Conservation (phyloP, 2,329 filamentous ascomycete species). For the Ophiostoma populinum region DNA sequence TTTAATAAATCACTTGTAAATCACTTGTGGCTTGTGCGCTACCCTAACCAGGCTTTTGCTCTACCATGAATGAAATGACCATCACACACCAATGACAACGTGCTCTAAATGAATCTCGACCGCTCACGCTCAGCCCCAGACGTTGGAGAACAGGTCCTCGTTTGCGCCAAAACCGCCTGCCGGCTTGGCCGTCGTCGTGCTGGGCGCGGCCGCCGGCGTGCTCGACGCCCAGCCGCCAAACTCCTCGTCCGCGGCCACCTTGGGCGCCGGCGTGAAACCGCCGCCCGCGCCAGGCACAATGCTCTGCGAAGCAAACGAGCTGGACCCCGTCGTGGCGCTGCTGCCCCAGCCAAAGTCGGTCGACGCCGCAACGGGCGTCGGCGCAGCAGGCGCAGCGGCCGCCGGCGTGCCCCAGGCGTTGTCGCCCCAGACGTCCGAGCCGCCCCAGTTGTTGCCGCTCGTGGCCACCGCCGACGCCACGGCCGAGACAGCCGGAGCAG, state of each 20-base stretch:
- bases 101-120: too few species aligned
- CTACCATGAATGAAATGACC: too few species aligned
- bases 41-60: too few species aligned
- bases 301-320: constrained; percentile 37
- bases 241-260: constrained; percentile 77
- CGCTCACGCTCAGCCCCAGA: constrained; percentile 51
- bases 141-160: constrained; percentile 89
- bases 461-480: constrained; percentile 19
- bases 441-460: constrained; percentile 22
- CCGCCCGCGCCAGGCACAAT: constrained; percentile 46
- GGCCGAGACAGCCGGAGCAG: constrained; percentile 25
- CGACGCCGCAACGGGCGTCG: constrained; percentile 16
- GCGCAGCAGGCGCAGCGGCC: constrained; percentile 18
- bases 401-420: constrained; percentile 55
- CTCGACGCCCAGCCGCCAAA: constrained; percentile 89
- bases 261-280: constrained; percentile 46
- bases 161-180: constrained; percentile 43
- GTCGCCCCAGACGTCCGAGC: constrained; percentile 66
- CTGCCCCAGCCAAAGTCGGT: constrained; percentile 47
- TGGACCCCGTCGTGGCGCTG: constrained; percentile 13
- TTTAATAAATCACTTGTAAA: too few species aligned
- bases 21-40: too few species aligned
- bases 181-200: constrained; percentile 27
- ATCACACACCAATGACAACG: too few species aligned
- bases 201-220: constrained; percentile 25